Evolutionary conservation across 306 rosid species (phyloP).

Genomic region (Vigna mungo): DNA sequence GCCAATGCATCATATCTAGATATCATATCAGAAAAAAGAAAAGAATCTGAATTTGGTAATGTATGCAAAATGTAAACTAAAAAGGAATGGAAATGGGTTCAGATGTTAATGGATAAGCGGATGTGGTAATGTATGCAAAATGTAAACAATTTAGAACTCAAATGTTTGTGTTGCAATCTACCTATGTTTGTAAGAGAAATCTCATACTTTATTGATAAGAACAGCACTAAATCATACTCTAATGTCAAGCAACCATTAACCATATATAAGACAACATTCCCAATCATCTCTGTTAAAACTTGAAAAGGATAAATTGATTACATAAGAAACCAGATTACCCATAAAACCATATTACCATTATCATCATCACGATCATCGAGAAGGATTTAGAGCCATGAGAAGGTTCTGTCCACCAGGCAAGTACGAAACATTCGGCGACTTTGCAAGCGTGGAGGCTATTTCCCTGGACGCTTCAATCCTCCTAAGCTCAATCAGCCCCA

Average conservation of each 20-base stretch:
- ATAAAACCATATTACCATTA: background rate
- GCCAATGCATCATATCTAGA: background rate
- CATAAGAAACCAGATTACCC: background rate
- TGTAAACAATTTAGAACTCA: no score
- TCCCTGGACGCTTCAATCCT: constrained; percentile 94
- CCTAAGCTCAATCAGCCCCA: constrained; percentile 80
- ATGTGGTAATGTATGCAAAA: background rate
- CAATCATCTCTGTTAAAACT: background rate
- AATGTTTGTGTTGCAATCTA: background rate
- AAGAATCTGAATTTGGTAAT: no score
- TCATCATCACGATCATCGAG: constrained; percentile 56
- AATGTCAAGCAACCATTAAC: no score
- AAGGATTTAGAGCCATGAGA: constrained; percentile 69
- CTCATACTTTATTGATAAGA: background rate
- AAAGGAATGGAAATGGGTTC: background rate
- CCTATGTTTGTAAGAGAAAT: background rate
- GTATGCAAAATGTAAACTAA: no score
- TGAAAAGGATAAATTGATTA: background rate
- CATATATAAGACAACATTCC: background rate
- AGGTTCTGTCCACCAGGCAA: constrained; percentile 67
- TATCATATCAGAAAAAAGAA: no score
- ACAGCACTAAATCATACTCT: background rate
- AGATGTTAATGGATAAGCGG: background rate
- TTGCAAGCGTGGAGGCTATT: constrained; percentile 74
- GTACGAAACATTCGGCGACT: constrained; percentile 85